These are phyloP conservation scores for Leccinum fibrillosum DNA, from an alignment of 768 basidiomycete genomes.

Conservation along the genomic window DNA sequence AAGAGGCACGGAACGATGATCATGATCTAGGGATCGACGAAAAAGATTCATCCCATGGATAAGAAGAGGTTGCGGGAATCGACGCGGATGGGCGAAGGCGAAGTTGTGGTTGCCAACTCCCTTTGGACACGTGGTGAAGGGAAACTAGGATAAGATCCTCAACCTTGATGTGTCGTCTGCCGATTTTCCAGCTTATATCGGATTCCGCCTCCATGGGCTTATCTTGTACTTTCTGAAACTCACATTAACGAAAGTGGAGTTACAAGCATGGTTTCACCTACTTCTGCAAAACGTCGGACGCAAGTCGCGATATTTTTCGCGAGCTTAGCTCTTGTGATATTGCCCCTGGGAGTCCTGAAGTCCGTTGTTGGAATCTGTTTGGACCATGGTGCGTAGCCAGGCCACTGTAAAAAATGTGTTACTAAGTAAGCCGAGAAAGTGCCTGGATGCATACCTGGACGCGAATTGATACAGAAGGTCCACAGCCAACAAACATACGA, in stretches of 20 bases:
- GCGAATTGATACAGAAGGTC: slow-evolving; percentile 78
- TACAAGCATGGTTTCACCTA: slow-evolving; percentile 25
- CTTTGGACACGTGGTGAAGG: slow-evolving; percentile 79
- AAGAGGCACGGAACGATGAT: neutral
- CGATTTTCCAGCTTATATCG: slow-evolving; percentile 63
- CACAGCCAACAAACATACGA: slow-evolving; percentile 65
- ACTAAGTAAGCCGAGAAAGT: neutral
- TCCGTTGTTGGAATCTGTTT: slow-evolving; percentile 82
- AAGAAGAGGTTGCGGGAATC: neutral
- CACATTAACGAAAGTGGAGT: slow-evolving; percentile 4
- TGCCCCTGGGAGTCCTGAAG: slow-evolving; percentile 73
- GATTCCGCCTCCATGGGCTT: slow-evolving; percentile 62
- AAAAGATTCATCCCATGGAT: slow-evolving; percentile 1
- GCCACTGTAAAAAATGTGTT: slow-evolving; percentile 52
- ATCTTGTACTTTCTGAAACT: slow-evolving; percentile 44
- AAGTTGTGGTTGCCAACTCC: slow-evolving; percentile 79
- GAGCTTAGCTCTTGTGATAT: slow-evolving; percentile 72
- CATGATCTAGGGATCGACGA: neutral
- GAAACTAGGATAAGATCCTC: slow-evolving; percentile 73
- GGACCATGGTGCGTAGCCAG: slow-evolving; percentile 74
- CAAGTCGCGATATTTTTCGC: slow-evolving; percentile 81
- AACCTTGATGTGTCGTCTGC: slow-evolving; percentile 49
- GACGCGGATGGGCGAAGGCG: slow-evolving; percentile 37
- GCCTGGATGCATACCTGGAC: slow-evolving; percentile 51
- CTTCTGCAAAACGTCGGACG: slow-evolving; percentile 63